phyloP scores from a whole-genome alignment of 73 alveolate species.

The Paramecium sexaurelia region DNA sequence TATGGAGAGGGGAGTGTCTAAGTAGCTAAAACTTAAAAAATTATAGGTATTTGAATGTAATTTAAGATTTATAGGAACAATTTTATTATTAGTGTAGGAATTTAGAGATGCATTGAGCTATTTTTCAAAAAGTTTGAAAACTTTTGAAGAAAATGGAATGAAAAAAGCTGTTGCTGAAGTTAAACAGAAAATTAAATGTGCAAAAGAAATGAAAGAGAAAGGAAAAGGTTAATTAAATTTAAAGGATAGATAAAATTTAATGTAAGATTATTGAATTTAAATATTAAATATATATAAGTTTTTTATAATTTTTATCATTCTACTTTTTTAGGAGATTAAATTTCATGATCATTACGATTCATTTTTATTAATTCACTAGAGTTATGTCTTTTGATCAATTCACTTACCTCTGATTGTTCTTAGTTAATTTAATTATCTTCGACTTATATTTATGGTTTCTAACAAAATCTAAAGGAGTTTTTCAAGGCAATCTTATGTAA shows the following conservation, averaged over 20 bases:
- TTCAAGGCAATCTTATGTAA: conserved; percentile 48
- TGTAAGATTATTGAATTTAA: conserved; percentile 42
- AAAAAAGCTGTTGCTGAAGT: conserved; percentile 71
- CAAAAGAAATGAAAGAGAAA: conserved; percentile 62
- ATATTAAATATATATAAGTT: conserved; percentile 17
- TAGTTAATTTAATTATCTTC: conserved; percentile 12
- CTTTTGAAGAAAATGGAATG: conserved; percentile 68
- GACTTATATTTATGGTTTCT: background rate
- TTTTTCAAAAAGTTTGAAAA: conserved; percentile 66
- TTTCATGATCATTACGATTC: conserved; percentile 3
- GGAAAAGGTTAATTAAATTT: conserved; percentile 42
- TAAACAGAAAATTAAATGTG: conserved; percentile 62
- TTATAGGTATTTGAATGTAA: conserved; percentile 68
- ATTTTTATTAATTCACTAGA: conserved; percentile 51
- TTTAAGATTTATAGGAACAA: conserved; percentile 66
- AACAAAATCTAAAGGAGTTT: background rate
- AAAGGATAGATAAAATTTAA: conserved; percentile 55
- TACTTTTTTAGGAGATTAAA: conserved; percentile 1
- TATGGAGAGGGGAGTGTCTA: conserved; percentile 84
- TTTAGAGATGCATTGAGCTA: conserved; percentile 83
- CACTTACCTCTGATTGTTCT: conserved; percentile 27
- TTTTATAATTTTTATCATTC: conserved; percentile 15
- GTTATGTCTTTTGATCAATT: conserved; percentile 19
- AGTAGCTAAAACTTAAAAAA: conserved; percentile 84
- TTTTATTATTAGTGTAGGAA: conserved; percentile 70